Conservation (phyloP, 176 grass and related monocot genomes). For the Tuctoria greenei region DNA sequence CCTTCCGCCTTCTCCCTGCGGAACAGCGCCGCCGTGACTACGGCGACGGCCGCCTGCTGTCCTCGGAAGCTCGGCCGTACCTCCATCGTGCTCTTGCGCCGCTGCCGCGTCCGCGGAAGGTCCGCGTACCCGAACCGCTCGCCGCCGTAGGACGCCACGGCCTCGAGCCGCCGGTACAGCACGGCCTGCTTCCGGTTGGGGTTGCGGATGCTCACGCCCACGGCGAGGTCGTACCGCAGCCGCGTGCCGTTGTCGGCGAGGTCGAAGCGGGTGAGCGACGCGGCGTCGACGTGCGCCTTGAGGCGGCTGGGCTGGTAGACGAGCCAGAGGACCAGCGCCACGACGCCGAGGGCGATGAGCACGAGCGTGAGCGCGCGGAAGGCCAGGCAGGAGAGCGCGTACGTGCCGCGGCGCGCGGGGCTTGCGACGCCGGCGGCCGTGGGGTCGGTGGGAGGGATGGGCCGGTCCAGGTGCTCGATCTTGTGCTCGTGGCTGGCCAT, state of each 20-base stretch:
- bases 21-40: neutral
- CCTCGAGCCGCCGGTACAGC: constrained; percentile 47
- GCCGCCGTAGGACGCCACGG: constrained; percentile 52
- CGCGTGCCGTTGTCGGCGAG: constrained; percentile 10
- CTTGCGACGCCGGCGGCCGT: neutral
- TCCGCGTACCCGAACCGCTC: constrained; percentile 13
- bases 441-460: constrained; percentile 12
- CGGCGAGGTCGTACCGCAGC: constrained; percentile 44
- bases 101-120: constrained; percentile 35
- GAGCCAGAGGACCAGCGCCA: constrained; percentile 52
- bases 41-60: neutral
- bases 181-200: constrained; percentile 53
- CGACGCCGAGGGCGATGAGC: constrained; percentile 38
- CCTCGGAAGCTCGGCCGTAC: constrained; percentile 23
- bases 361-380: constrained; percentile 28
- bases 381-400: constrained; percentile 18
- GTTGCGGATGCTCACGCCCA: constrained; percentile 51
- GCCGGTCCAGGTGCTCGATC: constrained; percentile 19
- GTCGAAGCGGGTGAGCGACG: constrained; percentile 49
- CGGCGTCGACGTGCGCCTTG: constrained; percentile 46
- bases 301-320: constrained; percentile 53
- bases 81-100: constrained; percentile 38
- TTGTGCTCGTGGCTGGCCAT: constrained; percentile 42
- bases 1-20: constrained; percentile 39
- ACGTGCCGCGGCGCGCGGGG: neutral